A percentile compares a stretch with the other conserved stretches of the same genome.
These are phyloP conservation scores for Fusarium coffeatum DNA, from an alignment of 2,329 filamentous ascomycete species.

Conservation along the genomic window DNA sequence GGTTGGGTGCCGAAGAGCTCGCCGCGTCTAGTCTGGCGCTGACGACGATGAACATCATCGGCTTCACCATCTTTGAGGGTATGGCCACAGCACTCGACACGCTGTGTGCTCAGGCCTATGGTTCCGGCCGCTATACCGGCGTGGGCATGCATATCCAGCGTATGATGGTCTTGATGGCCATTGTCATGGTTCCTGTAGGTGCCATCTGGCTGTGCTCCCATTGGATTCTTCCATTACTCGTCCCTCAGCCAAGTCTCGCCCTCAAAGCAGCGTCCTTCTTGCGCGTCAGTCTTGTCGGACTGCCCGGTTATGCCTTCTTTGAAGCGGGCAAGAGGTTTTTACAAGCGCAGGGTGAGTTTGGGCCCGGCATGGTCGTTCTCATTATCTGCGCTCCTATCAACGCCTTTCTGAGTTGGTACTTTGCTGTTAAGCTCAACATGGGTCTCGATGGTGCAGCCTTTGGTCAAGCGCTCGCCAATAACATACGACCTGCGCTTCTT, in stretches of 20 bases:
- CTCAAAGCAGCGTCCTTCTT: conserved; percentile 62
- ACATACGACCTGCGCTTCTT: conserved; percentile 60
- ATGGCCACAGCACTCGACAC: conserved; percentile 48
- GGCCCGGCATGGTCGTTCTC: conserved; percentile 61
- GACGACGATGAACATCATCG: conserved; percentile 68
- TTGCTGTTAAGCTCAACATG: conserved; percentile 58
- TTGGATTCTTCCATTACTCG: conserved; percentile 58
- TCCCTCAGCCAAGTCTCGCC: conserved; percentile 61
- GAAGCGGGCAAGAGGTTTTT: conserved; percentile 67
- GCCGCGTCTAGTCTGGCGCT: conserved; percentile 64
- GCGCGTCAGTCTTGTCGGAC: conserved; percentile 60
- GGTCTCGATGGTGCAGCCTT: conserved; percentile 64
- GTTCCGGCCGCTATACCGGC: conserved; percentile 56
- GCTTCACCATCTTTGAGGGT: conserved; percentile 56
- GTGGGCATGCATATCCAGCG: conserved; percentile 66
- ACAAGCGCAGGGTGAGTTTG: conserved; percentile 66
- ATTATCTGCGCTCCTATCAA: conserved; percentile 62
- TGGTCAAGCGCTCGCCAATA: conserved; percentile 61
- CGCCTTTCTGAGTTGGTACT: conserved; percentile 61
- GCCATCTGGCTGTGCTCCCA: conserved; percentile 62
- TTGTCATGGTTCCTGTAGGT: conserved; percentile 62
- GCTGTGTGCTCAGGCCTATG: conserved; percentile 45
- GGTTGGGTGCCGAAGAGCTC: conserved; percentile 64
- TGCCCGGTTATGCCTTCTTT: conserved; percentile 66
- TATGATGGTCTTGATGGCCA: conserved; percentile 63